Evolutionary conservation across 306 rosid genomes (phyloP).

Genomic region (Betula pendula): DNA sequence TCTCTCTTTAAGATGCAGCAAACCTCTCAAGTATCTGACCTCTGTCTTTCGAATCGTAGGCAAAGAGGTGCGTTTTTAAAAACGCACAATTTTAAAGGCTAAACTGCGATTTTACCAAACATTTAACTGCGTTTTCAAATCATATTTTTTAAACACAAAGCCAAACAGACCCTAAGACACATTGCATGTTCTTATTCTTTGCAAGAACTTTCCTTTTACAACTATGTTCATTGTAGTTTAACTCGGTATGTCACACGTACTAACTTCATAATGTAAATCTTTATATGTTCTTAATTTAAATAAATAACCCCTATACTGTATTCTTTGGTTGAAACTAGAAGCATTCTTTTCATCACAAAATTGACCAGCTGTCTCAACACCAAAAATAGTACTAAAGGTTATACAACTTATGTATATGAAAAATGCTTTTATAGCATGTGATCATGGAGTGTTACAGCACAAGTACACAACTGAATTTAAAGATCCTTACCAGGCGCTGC

Average conservation of each 20-base stretch:
- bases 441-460: conserved; percentile 10
- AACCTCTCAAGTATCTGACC: background rate
- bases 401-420: background rate
- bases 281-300: background rate
- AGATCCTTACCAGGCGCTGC: conserved; percentile 76
- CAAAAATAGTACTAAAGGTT: background rate
- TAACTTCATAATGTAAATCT: background rate
- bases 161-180: no score
- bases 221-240: background rate
- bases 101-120: no score
- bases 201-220: background rate
- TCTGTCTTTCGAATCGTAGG: background rate
- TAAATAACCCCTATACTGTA: no score
- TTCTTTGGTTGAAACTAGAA: background rate
- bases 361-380: background rate
- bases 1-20: background rate
- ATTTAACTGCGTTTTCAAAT: no score
- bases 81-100: no score
- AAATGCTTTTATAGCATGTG: background rate
- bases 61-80: no score
- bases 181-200: background rate
- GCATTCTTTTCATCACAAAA: background rate
- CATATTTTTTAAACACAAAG: no score
- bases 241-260: background rate
- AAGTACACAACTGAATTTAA: conserved; percentile 21